Evolutionary conservation across 176 grass and related monocot genomes (phyloP).

Genomic region (Avena insularis): DNA sequence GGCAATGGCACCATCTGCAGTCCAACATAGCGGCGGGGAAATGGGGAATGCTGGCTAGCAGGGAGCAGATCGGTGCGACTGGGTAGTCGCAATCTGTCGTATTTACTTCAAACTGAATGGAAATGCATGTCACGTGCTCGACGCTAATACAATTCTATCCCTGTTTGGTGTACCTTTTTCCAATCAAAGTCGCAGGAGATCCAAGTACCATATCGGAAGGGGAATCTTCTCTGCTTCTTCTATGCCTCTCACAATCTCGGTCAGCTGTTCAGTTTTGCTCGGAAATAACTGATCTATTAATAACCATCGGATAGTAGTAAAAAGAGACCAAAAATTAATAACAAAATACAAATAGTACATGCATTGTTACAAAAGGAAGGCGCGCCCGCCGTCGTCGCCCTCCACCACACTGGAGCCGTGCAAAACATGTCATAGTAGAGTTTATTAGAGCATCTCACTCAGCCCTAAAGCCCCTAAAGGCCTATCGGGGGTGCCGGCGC

Average conservation of each 20-base stretch:
- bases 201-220: neutral
- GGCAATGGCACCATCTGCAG: neutral
- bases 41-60: slow-evolving; percentile 27
- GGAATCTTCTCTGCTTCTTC: slow-evolving; percentile 14
- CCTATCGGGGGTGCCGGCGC: too few species aligned
- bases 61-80: slow-evolving; percentile 31
- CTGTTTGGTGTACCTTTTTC: neutral
- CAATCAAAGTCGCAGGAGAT: slow-evolving; percentile 4
- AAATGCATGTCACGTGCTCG: neutral
- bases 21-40: slow-evolving; percentile 16
- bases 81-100: slow-evolving; percentile 7
- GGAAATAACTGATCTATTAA: too few species aligned
- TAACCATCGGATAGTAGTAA: too few species aligned
- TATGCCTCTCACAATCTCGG: neutral
- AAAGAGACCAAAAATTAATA: too few species aligned
- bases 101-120: neutral
- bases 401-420: too few species aligned
- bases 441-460: too few species aligned
- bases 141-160: neutral
- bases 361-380: too few species aligned
- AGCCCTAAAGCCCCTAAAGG: too few species aligned
- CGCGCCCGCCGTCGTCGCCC: too few species aligned
- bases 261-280: neutral
- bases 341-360: too few species aligned
- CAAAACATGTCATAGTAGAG: too few species aligned